A percentile compares a stretch with the other conserved stretches of the same genome.
Conservation (phyloP, 139 green algal species). For the Chlamydomonas sp. region DNA sequence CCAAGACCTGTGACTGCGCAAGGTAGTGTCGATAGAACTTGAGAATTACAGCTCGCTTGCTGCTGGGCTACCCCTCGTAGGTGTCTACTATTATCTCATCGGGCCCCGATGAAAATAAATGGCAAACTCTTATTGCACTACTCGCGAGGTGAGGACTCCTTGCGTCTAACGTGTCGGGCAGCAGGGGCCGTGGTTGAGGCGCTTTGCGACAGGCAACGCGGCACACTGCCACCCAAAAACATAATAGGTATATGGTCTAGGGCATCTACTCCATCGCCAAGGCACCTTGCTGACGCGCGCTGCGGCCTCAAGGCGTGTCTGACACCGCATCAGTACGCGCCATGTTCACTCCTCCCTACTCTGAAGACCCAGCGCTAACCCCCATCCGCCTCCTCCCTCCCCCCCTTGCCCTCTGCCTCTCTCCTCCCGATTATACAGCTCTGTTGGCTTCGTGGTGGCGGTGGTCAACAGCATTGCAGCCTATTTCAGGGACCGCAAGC, state of each 20-base stretch:
- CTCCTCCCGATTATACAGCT: neutral
- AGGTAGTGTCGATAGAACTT: no score
- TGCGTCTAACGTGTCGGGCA: neutral
- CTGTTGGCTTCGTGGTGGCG: conserved; percentile 24
- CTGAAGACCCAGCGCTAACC: neutral
- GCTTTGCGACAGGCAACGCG: neutral
- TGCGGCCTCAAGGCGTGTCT: no score
- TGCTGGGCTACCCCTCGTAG: no score
- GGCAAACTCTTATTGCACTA: conserved; percentile 21
- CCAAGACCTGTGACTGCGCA: no score
- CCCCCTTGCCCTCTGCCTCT: neutral
- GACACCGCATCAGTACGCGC: neutral
- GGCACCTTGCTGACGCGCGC: no score
- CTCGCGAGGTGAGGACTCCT: neutral
- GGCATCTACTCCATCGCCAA: no score
- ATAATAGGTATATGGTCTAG: neutral
- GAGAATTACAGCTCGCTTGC: no score
- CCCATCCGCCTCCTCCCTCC: neutral
- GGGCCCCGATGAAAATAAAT: neutral
- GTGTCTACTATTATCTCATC: no score
- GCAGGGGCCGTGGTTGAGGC: conserved; percentile 1
- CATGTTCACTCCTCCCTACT: neutral
- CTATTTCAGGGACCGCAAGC: conserved; percentile 25
- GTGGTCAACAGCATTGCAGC: conserved; percentile 20
- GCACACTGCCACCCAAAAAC: neutral